Evolutionary conservation across 1,284 basidiomycete species (phyloP).

Genomic region (Coniferiporia sulphurascens): DNA sequence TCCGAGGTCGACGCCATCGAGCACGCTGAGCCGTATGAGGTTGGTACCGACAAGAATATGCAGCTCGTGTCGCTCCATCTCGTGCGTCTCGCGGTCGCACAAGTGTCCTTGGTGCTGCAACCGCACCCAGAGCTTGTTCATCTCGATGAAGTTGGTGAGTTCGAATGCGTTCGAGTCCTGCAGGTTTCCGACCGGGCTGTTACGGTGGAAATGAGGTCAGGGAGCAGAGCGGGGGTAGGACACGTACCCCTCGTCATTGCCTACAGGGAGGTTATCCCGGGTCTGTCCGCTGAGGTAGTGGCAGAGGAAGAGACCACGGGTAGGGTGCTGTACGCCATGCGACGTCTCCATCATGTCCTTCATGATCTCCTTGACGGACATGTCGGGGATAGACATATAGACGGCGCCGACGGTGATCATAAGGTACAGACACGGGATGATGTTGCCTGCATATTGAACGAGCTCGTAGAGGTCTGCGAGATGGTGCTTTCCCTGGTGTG

Average conservation of each 20-base stretch:
- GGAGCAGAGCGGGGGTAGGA: background rate
- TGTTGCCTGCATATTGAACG: conserved; percentile 94
- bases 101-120: conserved; percentile 93
- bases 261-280: conserved; percentile 83
- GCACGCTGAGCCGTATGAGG: conserved; percentile 85
- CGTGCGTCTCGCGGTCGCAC: conserved; percentile 90
- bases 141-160: conserved; percentile 95
- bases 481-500: conserved; percentile 85
- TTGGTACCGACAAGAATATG: conserved; percentile 95
- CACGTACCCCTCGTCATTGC: conserved; percentile 73
- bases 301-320: conserved; percentile 85
- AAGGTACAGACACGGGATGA: conserved; percentile 90
- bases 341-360: conserved; percentile 99
- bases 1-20: conserved; percentile 90
- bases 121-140: conserved; percentile 98
- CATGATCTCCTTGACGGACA: conserved; percentile 97
- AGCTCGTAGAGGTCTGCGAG: conserved; percentile 96
- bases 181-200: conserved; percentile 79
- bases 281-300: conserved; percentile 54
- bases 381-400: conserved; percentile 61
- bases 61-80: conserved; percentile 88
- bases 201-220: background rate
- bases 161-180: conserved; percentile 93
- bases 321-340: conserved; percentile 89
- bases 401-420: conserved; percentile 84